Base-by-base conservation (phyloP, 352 stramenopile species). In the Globisporangium nunn region DNA sequence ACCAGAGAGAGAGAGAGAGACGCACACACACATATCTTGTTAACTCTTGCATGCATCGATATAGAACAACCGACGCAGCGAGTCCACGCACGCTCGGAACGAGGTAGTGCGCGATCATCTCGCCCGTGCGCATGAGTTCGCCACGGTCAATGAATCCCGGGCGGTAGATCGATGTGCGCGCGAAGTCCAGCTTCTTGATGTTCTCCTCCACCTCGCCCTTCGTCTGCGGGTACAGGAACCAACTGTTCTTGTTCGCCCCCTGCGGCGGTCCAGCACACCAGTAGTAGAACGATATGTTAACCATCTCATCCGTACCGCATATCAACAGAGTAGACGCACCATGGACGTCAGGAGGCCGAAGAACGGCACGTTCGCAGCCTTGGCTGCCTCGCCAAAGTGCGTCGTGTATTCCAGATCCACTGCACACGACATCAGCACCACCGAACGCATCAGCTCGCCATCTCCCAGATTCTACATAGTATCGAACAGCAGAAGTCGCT, bases 211-310 rank as follows among this genome's bases (percentile, higher is more conserved):
- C 75, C 59, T 89, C 71, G 29, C 78, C 81, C 68, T 92, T 92
- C 10, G 78, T 89, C 64, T 88, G 62, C 3, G 74, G 74, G 64
- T 89, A 92, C 56, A 89, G 62, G 52, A 89, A 84, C 81, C 81
- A 92, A 53, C 77, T 87, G 63, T 74, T 67, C 64, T 85, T 87
- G 59, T 83, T 81, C 14, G 78, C 70, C 10, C 69, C 69, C 56
- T 87, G 61, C 2, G 23, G 23, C 23, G 23, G 23, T 23, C 23
- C 23, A 23, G 23, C 23, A 23, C 23, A 23, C 23, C 23, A 23
- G 23, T 23, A 23, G 23, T 23, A 23, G 23, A 23, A 23, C 23
- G 23, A 23, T 23, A 23, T 23, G 23, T 23, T 23, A 23, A 23
- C 23, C 23, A 23, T 23, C 23, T 23, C 23, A 23, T 23, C 23